Evolutionary conservation across 768 basidiomycete genomes (phyloP), one percentile per base, ranked within the genome.

Genomic region (Kwoniella europaea): DNA sequence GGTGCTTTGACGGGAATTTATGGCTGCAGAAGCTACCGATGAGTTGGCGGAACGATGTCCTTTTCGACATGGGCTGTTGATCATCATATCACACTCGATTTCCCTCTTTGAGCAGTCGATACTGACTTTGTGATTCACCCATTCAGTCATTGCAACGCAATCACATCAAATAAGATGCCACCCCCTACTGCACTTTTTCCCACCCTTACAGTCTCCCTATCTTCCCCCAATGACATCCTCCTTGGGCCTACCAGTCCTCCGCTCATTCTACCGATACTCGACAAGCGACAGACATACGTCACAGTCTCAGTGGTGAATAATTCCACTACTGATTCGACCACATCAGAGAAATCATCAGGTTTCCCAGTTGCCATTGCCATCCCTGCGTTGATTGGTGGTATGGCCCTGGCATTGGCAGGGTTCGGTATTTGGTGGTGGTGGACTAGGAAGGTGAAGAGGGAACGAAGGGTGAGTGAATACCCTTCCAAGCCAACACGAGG

Each of bases 281-380:
- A 52, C 55, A 55, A 69, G 52, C 0, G 68, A 44, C 61, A 69
- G 41, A 61, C 68, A 18, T 69, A 69, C 29, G 62, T 64, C 12
- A 69, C 68, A 1, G 42, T 69, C 2, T 63, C 61, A 42, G 68
- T 69, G 20, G 15, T 63, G n/a, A 53, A 46, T 18, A 69, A 69
- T n/a, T 27, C n/a, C n/a, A 63, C 61, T 4, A 2, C 29, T 20
- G 53, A 35, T 20, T 52, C 63, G n/a, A 18, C n/a, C 20, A 41
- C 61, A 41, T 29, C 68, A 10, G 9, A 15, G 20, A 63, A 63
- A 43, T 55, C 50, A 35, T 43, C 41, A 18, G 53, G 53, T 12
- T 71, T 79, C 65, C 78, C 78, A 1, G 76, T 79, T 0, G 71
- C 72, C 13, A 74, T 79, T 16, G 78, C 78, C 50, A 68, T 79